Evolutionary conservation across 2,329 filamentous ascomycete species (phyloP).

Genomic region (Diplodia sapinea): DNA sequence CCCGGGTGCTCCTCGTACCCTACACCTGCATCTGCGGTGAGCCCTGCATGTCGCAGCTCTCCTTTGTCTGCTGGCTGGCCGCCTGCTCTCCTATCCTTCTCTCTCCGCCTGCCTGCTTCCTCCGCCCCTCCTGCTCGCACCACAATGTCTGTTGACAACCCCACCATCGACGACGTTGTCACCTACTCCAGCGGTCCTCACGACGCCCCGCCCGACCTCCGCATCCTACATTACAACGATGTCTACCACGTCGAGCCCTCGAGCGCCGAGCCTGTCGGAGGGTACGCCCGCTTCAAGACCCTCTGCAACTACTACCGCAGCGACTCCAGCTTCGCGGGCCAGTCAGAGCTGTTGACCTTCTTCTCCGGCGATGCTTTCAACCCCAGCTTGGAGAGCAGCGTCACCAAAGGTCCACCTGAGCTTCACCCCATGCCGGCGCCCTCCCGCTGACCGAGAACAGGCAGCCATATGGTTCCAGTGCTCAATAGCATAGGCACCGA

Average conservation of each 20-base stretch:
- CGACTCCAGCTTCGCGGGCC: constrained; percentile 64
- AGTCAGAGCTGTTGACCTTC: constrained; percentile 73
- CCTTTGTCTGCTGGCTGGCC: constrained; percentile 15
- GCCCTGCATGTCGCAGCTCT: constrained; percentile 22
- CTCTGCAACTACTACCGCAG: constrained; percentile 76
- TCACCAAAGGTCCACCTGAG: constrained; percentile 73
- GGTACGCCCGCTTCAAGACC: constrained; percentile 79
- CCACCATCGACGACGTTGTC: constrained; percentile 46
- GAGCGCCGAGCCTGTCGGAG: constrained; percentile 82
- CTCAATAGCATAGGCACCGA: constrained; percentile 79
- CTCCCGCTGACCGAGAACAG: constrained; percentile 45
- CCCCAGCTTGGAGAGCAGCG: constrained; percentile 83
- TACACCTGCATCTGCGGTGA: constrained; percentile 28
- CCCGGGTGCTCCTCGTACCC: constrained; percentile 12
- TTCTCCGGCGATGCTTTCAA: constrained; percentile 96
- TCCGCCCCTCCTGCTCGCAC: not conserved
- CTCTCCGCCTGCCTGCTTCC: not conserved
- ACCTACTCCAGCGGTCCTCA: constrained; percentile 53
- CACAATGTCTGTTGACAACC: constrained; percentile 29
- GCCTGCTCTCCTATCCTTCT: constrained; percentile 1
- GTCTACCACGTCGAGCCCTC: constrained; percentile 83
- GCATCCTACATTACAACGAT: constrained; percentile 91
- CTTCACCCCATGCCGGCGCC: not conserved
- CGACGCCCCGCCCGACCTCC: constrained; percentile 67
- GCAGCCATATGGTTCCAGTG: constrained; percentile 84